Base-by-base conservation (phyloP, 1,284 basidiomycete species). In the Cutaneotrichosporon spelunceum region DNA sequence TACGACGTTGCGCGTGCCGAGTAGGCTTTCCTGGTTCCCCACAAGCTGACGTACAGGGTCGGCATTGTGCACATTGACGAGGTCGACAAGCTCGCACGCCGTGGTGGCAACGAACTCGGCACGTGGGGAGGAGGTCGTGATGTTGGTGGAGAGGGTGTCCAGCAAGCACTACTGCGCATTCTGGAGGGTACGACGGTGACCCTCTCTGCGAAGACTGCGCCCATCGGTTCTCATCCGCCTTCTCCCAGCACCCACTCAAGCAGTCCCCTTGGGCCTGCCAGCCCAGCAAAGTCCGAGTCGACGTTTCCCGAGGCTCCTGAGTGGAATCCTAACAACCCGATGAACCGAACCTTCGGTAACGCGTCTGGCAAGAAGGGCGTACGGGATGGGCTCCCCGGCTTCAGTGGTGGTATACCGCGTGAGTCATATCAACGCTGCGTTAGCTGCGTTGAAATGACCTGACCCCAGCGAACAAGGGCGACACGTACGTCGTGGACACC, bases 41-140 rank as follows among this genome's bases (percentile, higher is more conserved):
- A 33, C 2, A 2, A 23, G 39, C 57, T 64, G 36, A 63, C 52
- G n/a, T 2, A 3, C 67, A 92, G 90, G 70, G 86, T 87, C 70
- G 93, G 93, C 4, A 97, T 98, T 62, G 88, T 97, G 23, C 95
- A 94, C 75, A 94, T 98, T 56, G 95, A 98, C 72, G 95, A 98
- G 80, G 83, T 94, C 2, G 94, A 98, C 80, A 98, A 97, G 80
- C 86, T 97, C 58, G 89, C 90, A 3, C 70, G 80, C 27, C 84
- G 88, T 42, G 88, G 87, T 61, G 81, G 83, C 27, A 82, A 83
- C 13, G 87, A 88, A 14, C 67, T 69, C 29, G 76, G 75, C 3
- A 71, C 69, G 1, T 78, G 72, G 68, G 79, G 88, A 4, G 71
- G 73, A 8, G 88, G 89, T 1, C 86, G 92, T 55, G 95, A 98